These are phyloP conservation scores for Penicillium sp. DNA, from an alignment of 2,329 filamentous ascomycete species.

Conservation along the genomic window DNA sequence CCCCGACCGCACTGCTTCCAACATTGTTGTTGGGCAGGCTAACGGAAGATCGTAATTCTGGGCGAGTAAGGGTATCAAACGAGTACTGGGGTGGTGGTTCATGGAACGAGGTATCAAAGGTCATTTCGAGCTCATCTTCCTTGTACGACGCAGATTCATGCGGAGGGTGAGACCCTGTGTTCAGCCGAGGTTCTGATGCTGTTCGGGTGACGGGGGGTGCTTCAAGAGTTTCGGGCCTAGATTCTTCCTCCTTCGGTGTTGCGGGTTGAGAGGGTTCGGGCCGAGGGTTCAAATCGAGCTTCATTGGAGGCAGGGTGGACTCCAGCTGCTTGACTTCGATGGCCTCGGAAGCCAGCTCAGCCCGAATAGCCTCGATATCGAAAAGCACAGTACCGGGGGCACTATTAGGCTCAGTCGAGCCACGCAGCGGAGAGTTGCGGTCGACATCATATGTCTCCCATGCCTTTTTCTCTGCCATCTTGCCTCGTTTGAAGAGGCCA, in stretches of 20 bases:
- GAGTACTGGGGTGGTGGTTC: conserved; percentile 31
- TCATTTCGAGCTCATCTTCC: conserved; percentile 60
- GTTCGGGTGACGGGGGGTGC: conserved; percentile 18
- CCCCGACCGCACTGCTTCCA: conserved; percentile 15
- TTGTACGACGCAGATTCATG: conserved; percentile 14
- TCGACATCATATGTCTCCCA: conserved; percentile 92
- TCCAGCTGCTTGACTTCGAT: conserved; percentile 77
- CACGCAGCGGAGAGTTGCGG: conserved; percentile 29
- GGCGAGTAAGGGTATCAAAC: conserved; percentile 18
- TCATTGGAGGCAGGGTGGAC: conserved; percentile 87
- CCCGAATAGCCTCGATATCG: conserved; percentile 90
- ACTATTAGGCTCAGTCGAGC: conserved; percentile 27
- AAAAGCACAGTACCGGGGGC: conserved; percentile 68
- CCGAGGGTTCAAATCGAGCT: conserved; percentile 59
- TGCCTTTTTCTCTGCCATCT: conserved; percentile 70
- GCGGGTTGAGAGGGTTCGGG: conserved; percentile 14
- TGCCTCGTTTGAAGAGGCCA: conserved; percentile 79
- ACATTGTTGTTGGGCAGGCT: conserved; percentile 29
- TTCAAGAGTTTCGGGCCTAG: conserved; percentile 31
- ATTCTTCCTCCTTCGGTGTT: conserved; percentile 31
- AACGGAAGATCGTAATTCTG: conserved; percentile 31
- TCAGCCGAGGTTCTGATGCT: conserved; percentile 16
- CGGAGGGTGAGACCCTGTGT: conserved; percentile 1
- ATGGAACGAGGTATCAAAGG: conserved; percentile 66
- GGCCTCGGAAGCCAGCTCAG: conserved; percentile 74